phyloP scores from a whole-genome alignment of 768 basidiomycete genomes.

The Royoungia palumana region DNA sequence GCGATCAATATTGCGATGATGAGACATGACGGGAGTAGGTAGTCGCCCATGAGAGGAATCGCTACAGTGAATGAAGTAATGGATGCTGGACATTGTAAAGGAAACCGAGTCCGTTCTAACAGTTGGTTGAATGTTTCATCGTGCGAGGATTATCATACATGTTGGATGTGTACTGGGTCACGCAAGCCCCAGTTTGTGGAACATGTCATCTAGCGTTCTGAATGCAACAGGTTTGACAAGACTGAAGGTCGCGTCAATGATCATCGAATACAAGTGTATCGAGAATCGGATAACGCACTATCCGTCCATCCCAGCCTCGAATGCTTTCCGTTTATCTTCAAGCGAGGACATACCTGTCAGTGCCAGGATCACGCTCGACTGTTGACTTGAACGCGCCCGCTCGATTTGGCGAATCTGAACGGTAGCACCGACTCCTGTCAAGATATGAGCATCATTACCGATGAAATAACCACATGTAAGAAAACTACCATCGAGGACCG shows the following conservation, averaged over 20 bases:
- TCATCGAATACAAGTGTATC: not conserved
- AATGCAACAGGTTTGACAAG: slow-evolving; percentile 96
- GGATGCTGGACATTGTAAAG: not conserved
- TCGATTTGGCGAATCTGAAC: slow-evolving; percentile 79
- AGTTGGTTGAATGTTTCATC: slow-evolving; percentile 11
- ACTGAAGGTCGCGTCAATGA: slow-evolving; percentile 37
- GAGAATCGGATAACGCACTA: slow-evolving; percentile 59
- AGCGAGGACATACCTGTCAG: slow-evolving; percentile 91
- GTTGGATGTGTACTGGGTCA: slow-evolving; percentile 25
- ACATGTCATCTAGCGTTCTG: slow-evolving; percentile 83
- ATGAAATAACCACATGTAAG: not conserved
- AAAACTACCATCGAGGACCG: slow-evolving; percentile 75
- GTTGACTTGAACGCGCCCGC: slow-evolving; percentile 31
- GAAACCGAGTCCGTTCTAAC: slow-evolving; percentile 3
- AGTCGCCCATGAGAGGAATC: slow-evolving; percentile 1
- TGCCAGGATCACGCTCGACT: slow-evolving; percentile 66
- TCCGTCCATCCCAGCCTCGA: slow-evolving; percentile 91
- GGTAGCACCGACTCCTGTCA: slow-evolving; percentile 75
- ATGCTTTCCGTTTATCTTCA: slow-evolving; percentile 89
- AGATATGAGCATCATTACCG: not conserved
- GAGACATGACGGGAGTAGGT: not conserved
- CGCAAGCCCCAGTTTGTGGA: slow-evolving; percentile 61
- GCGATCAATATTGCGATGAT: not conserved
- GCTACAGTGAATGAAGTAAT: slow-evolving; percentile 10
- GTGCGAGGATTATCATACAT: slow-evolving; percentile 1